A percentile compares a stretch with the other conserved stretches of the same genome.
Conservation (phyloP, 805 yeast genomes). For the Komagataella phaffii region DNA sequence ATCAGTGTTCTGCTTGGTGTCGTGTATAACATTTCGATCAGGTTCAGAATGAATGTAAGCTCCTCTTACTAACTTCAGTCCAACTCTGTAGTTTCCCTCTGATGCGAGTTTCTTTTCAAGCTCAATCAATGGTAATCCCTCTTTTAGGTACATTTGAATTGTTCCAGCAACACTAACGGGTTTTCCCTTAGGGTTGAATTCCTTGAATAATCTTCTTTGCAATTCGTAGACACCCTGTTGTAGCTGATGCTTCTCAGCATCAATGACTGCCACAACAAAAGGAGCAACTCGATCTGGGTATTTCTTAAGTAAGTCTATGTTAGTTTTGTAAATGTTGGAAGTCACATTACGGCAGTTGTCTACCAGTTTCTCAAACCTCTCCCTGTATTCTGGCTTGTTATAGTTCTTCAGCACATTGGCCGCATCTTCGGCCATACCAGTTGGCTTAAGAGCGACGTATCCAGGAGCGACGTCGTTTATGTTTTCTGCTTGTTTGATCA, state of each 20-base stretch:
- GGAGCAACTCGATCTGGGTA: slow-evolving; percentile 61
- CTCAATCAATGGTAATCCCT: slow-evolving; percentile 47
- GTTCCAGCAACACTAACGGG: slow-evolving; percentile 77
- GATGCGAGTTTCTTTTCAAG: slow-evolving; percentile 54
- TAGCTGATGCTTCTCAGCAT: slow-evolving; percentile 82
- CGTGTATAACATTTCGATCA: slow-evolving; percentile 58
- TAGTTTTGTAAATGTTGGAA: slow-evolving; percentile 38
- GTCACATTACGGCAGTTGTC: slow-evolving; percentile 55
- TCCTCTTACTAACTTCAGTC: slow-evolving; percentile 87
- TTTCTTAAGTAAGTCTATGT: slow-evolving; percentile 28
- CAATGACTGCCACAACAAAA: slow-evolving; percentile 66
- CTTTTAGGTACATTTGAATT: slow-evolving; percentile 80
- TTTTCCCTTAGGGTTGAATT: slow-evolving; percentile 47
- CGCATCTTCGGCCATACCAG: slow-evolving; percentile 74
- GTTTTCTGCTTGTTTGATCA: slow-evolving; percentile 31
- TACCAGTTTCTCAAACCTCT: slow-evolving; percentile 44
- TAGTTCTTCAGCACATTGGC: slow-evolving; percentile 56
- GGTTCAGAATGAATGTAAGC: slow-evolving; percentile 90
- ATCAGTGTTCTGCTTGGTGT: slow-evolving; percentile 74
- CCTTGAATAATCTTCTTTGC: slow-evolving; percentile 67
- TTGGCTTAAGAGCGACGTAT: slow-evolving; percentile 86
- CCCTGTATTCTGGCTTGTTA: slow-evolving; percentile 33
- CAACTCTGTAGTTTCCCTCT: slow-evolving; percentile 52
- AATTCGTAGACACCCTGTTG: slow-evolving; percentile 87
- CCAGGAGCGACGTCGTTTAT: slow-evolving; percentile 76